Evolutionary conservation across 2,329 filamentous ascomycete species (phyloP), one percentile per base, ranked within the genome.

Genomic region (Pyricularia sp.): DNA sequence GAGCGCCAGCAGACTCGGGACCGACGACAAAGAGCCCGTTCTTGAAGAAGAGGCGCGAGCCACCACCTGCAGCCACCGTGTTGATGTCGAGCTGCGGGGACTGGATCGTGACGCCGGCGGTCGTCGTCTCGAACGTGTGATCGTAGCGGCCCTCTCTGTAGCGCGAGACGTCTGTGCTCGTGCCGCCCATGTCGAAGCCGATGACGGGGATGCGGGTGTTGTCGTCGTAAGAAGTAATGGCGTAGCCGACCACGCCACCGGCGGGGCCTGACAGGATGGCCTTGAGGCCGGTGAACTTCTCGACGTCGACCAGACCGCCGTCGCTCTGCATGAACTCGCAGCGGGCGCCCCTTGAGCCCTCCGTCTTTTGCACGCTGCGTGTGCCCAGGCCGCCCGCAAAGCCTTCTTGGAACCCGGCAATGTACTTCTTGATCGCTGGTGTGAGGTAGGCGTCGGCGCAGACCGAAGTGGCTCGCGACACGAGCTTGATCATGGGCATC

Each of bases 251-350:
- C 0, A 96, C 93, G 55, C 93, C 93, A 35, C 92, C 93, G n/a
- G 93, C 93, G 1, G 93, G 93, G 0, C 93, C 93, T 0, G 91
- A 96, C 2, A 97, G 74, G 66, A 97, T 96, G 2, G 91, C 91
- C 70, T 88, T 87, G 4, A 96, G 78, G 0, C 93, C 93, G 0
- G 90, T 93, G 72, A 97, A 96, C 68, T 85, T 87, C 65, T 90
- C 86, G 0, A 92, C 88, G 68, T 92, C 89, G 0, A 88, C 84
- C 1, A 88, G 73, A 0, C 86, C 85, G 26, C 90, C 91, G 68
- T 96, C 90, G 10, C 88, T 92, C 74, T 96, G 91, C 92, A 96
- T 96, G 70, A 97, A 96, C 73, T 97, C 92, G 76, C 93, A 97
- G 68, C 93, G 81, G 3, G 91, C 90, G 4, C 88, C 89, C 19